Conservation (phyloP, 108 stramenopile species). For the Pseudonitzschia multistriata region DNA sequence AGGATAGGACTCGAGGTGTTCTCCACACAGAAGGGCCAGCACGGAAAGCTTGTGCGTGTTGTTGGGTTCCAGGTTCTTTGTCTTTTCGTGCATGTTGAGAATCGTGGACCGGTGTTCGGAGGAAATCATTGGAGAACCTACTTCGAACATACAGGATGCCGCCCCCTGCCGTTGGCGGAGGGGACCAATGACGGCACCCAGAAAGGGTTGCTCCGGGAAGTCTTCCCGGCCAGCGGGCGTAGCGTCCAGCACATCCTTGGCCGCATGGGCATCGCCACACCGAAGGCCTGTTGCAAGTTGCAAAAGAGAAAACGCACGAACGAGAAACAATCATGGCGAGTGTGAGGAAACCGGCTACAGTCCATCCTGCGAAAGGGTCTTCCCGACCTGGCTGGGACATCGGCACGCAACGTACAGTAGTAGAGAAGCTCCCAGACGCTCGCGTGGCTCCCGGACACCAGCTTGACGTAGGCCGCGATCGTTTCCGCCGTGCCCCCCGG, state of each 20-base stretch:
- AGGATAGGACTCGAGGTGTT: constrained; percentile 23
- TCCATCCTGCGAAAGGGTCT: too few relatives aligned
- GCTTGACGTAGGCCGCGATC: constrained; percentile 39
- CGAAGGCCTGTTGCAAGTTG: constrained; percentile 28
- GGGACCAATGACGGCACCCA: constrained; percentile 9
- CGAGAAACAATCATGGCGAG: not conserved
- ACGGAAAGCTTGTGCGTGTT: constrained; percentile 37
- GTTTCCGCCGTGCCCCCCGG: constrained; percentile 23
- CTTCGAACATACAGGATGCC: constrained; percentile 31
- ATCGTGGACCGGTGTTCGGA: constrained; percentile 15
- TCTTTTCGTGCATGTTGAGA: constrained; percentile 29
- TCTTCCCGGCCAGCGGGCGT: constrained; percentile 11
- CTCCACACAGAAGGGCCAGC: constrained; percentile 38
- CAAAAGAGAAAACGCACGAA: too few relatives aligned
- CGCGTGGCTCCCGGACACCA: constrained; percentile 34
- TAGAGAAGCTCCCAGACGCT: constrained; percentile 41
- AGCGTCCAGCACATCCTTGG: constrained; percentile 26
- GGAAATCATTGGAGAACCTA: constrained; percentile 20
- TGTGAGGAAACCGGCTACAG: constrained; percentile 1
- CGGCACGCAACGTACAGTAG: constrained; percentile 26
- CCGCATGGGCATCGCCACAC: constrained; percentile 43
- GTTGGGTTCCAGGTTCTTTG: constrained; percentile 29
- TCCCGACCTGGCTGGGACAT: too few relatives aligned
- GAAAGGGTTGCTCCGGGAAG: constrained; percentile 18
- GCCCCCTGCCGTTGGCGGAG: constrained; percentile 23